Base-by-base conservation (phyloP, 257 asterid genomes). In the Buddleja alternifolia region DNA sequence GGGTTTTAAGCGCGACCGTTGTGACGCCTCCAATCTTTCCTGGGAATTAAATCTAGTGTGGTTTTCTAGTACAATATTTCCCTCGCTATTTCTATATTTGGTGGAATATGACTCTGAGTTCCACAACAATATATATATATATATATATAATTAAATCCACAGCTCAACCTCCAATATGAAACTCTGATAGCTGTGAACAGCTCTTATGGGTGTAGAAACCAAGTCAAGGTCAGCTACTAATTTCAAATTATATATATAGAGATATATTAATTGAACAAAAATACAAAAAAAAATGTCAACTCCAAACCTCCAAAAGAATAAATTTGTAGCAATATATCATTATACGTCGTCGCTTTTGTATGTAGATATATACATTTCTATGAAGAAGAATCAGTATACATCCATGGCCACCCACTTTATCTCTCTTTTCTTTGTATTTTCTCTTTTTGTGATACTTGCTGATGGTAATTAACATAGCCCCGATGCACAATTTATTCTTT, bases 381-480 rank as follows among this genome's bases (percentile, higher is more conserved):
- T 29, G 34, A 29, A 29, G 34, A 29, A 29, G 2, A 29, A 32
- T 9, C 34, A 66, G 21, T 41, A 50, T 34, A 50, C 37, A 23
- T 53, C 65, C 20, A 76, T 71, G 81, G 66, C 81, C 2, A 56
- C 29, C 42, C 32, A 50, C 20, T 34, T 41, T 6, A 10, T 32
- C 34, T 40, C 73, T 29, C 55, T 76, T 9, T 15, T 71, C 77
- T 41, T 65, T 8, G 39, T 69, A 15, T 20, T 70, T 45, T 19
- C 48, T 45, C 45, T 65, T 40, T 15, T 58, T 37, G 8, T 65
- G 44, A 16, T 50, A 40, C 57, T 66, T 36, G 47, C 62, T 44
- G 4, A 64, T 51, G 77, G 77, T 47, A 58, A 66, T 7, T 19
- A 34, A 32, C 12, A 29, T 29, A 29, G n/a, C 39, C 10, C 56